Percentiles rank a stretch among this genome's conserved stretches.
phyloP scores from a whole-genome alignment of 371 early-diverging fungal genomes.

The Saksenaea vasiformis region DNA sequence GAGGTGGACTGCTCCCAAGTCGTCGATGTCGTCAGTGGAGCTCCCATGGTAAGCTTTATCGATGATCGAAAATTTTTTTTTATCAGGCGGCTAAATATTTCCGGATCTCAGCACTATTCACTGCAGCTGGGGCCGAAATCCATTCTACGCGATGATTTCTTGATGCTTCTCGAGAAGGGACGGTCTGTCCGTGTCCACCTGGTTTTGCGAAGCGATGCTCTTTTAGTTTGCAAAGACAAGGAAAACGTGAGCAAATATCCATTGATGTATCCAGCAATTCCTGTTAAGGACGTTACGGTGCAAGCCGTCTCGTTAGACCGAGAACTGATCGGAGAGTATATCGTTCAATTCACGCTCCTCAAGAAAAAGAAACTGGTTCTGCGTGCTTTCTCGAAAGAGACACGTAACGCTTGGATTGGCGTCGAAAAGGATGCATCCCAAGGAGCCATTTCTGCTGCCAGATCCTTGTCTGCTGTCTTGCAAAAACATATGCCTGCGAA shows the following conservation, averaged over 20 bases:
- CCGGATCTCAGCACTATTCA: slow-evolving; percentile 22
- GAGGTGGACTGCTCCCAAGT: slow-evolving; percentile 33
- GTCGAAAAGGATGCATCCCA: slow-evolving; percentile 12
- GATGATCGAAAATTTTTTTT: not conserved
- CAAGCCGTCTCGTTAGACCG: slow-evolving; percentile 20
- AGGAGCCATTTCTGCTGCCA: not conserved
- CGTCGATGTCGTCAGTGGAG: slow-evolving; percentile 29
- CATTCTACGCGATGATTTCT: slow-evolving; percentile 26
- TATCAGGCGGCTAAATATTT: not conserved
- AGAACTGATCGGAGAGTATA: slow-evolving; percentile 25
- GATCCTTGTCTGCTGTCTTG: slow-evolving; percentile 7
- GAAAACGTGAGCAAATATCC: not conserved
- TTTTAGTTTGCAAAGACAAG: slow-evolving; percentile 24
- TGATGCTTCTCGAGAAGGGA: slow-evolving; percentile 12
- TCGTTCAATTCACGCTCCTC: slow-evolving; percentile 18
- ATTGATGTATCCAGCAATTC: slow-evolving; percentile 27
- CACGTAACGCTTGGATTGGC: slow-evolving; percentile 32
- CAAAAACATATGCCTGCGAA: not conserved
- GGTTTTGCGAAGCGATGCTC: slow-evolving; percentile 19
- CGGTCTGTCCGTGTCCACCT: slow-evolving; percentile 20
- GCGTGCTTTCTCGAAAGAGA: slow-evolving; percentile 27
- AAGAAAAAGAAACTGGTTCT: slow-evolving; percentile 20
- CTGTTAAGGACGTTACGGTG: slow-evolving; percentile 19
- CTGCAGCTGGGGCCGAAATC: slow-evolving; percentile 19
- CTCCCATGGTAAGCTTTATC: slow-evolving; percentile 20